Conservation (phyloP, 2,329 filamentous ascomycete genomes). For the Alternaria panax region DNA sequence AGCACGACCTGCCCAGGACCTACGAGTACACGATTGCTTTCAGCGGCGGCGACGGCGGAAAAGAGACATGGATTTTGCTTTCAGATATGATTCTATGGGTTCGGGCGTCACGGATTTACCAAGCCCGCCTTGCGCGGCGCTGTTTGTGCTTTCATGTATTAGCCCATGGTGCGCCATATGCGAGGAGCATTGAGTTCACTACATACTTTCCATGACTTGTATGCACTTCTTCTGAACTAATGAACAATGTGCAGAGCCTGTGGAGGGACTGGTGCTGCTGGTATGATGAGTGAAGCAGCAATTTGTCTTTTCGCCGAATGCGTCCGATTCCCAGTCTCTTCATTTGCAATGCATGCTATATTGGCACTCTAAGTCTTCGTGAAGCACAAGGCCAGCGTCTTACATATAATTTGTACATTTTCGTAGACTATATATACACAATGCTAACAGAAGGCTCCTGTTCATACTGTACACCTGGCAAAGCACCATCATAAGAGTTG, state of each 20-base stretch:
- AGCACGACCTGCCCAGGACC: slow-evolving; percentile 14
- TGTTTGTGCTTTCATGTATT: slow-evolving; percentile 36
- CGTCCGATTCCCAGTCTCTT: not conserved
- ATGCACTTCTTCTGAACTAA: not conserved
- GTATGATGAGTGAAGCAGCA: not conserved
- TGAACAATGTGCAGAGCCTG: not conserved
- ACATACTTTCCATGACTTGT: slow-evolving; percentile 1
- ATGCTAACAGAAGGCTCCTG: not conserved
- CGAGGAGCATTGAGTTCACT: slow-evolving; percentile 22
- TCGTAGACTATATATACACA: slow-evolving; percentile 8
- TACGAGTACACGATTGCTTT: slow-evolving; percentile 22
- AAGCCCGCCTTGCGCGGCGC: slow-evolving; percentile 29
- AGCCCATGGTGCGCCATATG: slow-evolving; percentile 24
- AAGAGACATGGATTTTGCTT: slow-evolving; percentile 19
- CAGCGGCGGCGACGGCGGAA: slow-evolving; percentile 29
- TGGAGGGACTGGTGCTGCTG: not conserved
- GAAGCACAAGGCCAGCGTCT: not conserved
- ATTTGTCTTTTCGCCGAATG: not conserved
- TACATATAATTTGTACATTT: slow-evolving; percentile 3
- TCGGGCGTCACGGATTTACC: slow-evolving; percentile 39
- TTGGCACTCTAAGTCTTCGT: not conserved
- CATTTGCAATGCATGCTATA: not conserved
- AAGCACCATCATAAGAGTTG: not conserved
- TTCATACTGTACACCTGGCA: not conserved
- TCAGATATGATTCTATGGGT: slow-evolving; percentile 36